phyloP scores from a whole-genome alignment of 257 asterid species.

The Nicotiana knightiana region DNA sequence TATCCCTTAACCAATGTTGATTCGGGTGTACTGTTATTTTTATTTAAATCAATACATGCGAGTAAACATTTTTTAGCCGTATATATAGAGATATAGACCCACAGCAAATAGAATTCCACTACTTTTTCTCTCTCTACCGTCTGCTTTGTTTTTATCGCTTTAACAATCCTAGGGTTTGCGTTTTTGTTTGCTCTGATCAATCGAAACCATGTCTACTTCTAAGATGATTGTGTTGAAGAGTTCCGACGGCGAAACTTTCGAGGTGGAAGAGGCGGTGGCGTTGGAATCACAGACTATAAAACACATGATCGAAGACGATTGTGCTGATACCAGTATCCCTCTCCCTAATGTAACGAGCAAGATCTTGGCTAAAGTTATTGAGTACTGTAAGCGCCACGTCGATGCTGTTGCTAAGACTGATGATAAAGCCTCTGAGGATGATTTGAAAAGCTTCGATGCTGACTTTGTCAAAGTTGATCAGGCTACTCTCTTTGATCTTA shows the following conservation, averaged over 20 bases:
- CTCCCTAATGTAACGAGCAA: constrained; percentile 51
- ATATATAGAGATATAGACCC: not conserved
- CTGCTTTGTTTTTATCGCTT: not conserved
- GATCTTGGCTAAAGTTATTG: constrained; percentile 55
- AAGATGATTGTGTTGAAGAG: constrained; percentile 42
- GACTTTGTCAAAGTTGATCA: constrained; percentile 60
- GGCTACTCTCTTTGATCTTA: constrained; percentile 49
- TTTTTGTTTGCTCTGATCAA: not conserved
- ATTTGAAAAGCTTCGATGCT: constrained; percentile 33
- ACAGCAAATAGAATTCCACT: not conserved
- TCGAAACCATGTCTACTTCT: constrained; percentile 23
- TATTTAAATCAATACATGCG: too few species aligned
- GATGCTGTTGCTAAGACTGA: constrained; percentile 30
- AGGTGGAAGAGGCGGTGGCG: constrained; percentile 46
- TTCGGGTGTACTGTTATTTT: too few species aligned
- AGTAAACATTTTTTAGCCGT: too few species aligned
- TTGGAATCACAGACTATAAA: constrained; percentile 45
- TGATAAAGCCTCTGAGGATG: constrained; percentile 33
- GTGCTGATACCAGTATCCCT: constrained; percentile 41
- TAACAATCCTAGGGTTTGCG: not conserved
- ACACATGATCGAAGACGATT: constrained; percentile 45
- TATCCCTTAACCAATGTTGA: too few species aligned
- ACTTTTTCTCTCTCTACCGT: not conserved
- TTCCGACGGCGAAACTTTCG: constrained; percentile 52
- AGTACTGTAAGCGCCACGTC: constrained; percentile 54